phyloP scores from a whole-genome alignment of 2,329 filamentous ascomycete genomes.

The Verticillium nubilum region DNA sequence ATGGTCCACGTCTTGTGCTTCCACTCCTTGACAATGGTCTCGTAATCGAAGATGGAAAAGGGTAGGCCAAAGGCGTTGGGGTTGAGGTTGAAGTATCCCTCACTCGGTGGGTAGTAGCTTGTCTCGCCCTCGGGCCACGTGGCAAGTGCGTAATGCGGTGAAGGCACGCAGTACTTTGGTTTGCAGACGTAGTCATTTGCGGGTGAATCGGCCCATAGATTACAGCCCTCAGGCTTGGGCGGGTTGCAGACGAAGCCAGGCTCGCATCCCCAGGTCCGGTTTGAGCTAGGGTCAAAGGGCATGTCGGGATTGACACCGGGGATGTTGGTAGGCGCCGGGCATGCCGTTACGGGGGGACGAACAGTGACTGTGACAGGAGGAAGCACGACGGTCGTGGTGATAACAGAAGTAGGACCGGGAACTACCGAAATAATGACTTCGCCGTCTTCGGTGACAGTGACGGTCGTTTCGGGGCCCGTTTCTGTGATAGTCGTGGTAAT shows the following conservation, averaged over 20 bases:
- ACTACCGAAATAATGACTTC: slow-evolving; percentile 19
- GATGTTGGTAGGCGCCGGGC: slow-evolving; percentile 36
- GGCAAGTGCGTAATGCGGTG: slow-evolving; percentile 29
- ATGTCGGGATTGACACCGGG: slow-evolving; percentile 11
- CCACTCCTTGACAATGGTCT: slow-evolving; percentile 28
- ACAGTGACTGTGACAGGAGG: slow-evolving; percentile 20
- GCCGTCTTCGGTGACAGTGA: slow-evolving; percentile 24
- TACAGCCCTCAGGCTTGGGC: slow-evolving; percentile 42
- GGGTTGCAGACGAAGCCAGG: slow-evolving; percentile 49
- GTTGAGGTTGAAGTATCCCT: slow-evolving; percentile 61
- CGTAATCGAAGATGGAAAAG: slow-evolving; percentile 53
- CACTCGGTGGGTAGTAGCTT: slow-evolving; percentile 43
- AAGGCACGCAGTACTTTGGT: slow-evolving; percentile 34
- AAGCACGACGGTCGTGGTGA: slow-evolving; percentile 13
- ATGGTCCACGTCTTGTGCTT: slow-evolving; percentile 34
- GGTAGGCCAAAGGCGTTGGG: slow-evolving; percentile 57
- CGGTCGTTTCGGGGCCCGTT: slow-evolving; percentile 19
- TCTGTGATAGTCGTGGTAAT: slow-evolving; percentile 26
- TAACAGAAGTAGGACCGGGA: slow-evolving; percentile 16
- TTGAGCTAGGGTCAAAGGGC: slow-evolving; percentile 26
- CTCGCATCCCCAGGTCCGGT: slow-evolving; percentile 47
- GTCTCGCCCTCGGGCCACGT: slow-evolving; percentile 41
- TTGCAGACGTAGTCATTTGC: slow-evolving; percentile 39
- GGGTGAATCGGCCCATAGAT: slow-evolving; percentile 45
- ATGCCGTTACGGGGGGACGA: slow-evolving; percentile 30